Base-by-base conservation (phyloP, 2,329 filamentous ascomycete genomes). In the Fonsecaea multimorphosa region DNA sequence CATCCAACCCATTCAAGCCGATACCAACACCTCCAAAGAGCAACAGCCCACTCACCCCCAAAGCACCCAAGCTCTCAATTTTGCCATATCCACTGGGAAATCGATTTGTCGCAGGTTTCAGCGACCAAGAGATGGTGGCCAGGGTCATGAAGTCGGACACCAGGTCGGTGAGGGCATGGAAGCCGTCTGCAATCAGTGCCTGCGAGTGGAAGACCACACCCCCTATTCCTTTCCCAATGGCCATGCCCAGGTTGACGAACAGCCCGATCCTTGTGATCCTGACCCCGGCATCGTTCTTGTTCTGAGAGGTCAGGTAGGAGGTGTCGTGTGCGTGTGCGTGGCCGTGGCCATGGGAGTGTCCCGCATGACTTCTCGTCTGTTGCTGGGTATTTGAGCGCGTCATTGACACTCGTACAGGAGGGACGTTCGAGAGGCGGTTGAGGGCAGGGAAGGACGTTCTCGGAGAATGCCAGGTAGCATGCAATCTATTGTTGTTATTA, bases 31-130 rank as follows among this genome's bases (percentile, higher is more conserved):
- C 95, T 68, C 95, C 95, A 55, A 89, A 87, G 1, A 99, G 85
- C 73, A 99, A 83, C 80, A 99, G 91, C 69, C 93, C 89, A 72
- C 93, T 97, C 36, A 99, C 95, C 16, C 94, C 95, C 65, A 99
- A 81, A 24, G 93, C 95, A 22, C 95, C 95, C 75, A 99, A 81
- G 74, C 93, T 97, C 82, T 99, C 95, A n/a, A 99, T 87, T 82
- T 99, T 99, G 76, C 95, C 95, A 76, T 96, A 99, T 1, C 95
- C 95, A 73, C 89, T 87, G 1, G 95, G 95, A 76, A 97, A 99
- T 46, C 86, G 86, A 61, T 90, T 85, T 11, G 91, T 92, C 0
- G 95, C 93, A 5, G 92, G 89, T 73, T 91, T 92, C 66, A 98
- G 81, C 66, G 93, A 96, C 88, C 91, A 97, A 22, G 93, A 94